A percentile compares a stretch with the other conserved stretches of the same genome.
Conservation (phyloP, 768 basidiomycete species). For the Phlegmacium glaucopus region DNA sequence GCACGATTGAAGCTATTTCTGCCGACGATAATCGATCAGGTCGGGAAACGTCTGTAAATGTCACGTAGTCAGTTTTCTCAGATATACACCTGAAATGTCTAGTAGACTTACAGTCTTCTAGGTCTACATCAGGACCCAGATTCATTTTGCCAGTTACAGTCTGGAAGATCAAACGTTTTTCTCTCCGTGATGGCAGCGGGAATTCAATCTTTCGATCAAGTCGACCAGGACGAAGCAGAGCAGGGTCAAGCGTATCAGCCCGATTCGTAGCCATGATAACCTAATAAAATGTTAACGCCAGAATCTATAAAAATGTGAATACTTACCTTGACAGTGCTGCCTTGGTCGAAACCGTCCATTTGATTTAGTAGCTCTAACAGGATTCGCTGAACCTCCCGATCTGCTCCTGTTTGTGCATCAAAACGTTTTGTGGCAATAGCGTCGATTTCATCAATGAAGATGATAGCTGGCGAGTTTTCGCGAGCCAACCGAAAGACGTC, state of each 20-base stretch:
- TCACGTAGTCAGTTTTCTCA: conserved; percentile 8
- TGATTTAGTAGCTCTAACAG: conserved; percentile 95
- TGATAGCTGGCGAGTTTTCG: conserved; percentile 96
- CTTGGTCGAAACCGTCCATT: conserved; percentile 99
- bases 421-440: conserved; percentile 99
- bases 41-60: conserved; percentile 80
- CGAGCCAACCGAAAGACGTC: conserved; percentile 98
- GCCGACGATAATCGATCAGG: conserved; percentile 95
- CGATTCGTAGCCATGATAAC: conserved; percentile 99
- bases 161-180: conserved; percentile 97
- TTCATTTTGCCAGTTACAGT: conserved; percentile 98
- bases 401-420: conserved; percentile 98
- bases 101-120: conserved; percentile 85
- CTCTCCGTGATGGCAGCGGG: conserved; percentile 89
- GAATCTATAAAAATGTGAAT: background rate
- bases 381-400: conserved; percentile 98
- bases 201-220: conserved; percentile 99
- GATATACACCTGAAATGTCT: too few relatives aligned
- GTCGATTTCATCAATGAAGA: conserved; percentile 99
- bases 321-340: conserved; percentile 92
- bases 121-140: conserved; percentile 92
- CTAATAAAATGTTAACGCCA: conserved; percentile 35
- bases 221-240: conserved; percentile 94
- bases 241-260: conserved; percentile 96
- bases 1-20: conserved; percentile 92